phyloP scores from a whole-genome alignment of 1,139 yeast species.

The Sugiyamaella neomexicana region DNA sequence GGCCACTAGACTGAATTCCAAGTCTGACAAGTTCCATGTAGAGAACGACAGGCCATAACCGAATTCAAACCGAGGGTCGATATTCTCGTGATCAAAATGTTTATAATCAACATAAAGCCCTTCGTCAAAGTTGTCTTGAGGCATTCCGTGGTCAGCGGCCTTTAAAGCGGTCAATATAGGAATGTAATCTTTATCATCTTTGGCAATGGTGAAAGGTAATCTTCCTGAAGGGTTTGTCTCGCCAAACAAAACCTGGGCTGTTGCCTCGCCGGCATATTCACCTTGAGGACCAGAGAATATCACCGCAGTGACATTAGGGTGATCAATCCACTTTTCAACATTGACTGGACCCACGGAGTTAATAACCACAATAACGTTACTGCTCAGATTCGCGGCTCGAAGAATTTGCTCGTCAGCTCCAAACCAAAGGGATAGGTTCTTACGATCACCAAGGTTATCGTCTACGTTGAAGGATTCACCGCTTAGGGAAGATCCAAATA shows the following conservation, averaged over 20 bases:
- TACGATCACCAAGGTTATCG: slow-evolving; percentile 56
- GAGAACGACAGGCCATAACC: slow-evolving; percentile 64
- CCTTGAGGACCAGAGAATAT: slow-evolving; percentile 61
- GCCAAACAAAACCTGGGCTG: slow-evolving; percentile 56
- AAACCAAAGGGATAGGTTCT: slow-evolving; percentile 58
- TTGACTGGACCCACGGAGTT: slow-evolving; percentile 61
- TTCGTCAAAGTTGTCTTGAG: slow-evolving; percentile 46
- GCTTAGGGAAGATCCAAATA: slow-evolving; percentile 46
- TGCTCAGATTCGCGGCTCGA: slow-evolving; percentile 50
- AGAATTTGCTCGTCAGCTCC: slow-evolving; percentile 58
- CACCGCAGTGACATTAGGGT: slow-evolving; percentile 59
- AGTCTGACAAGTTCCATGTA: slow-evolving; percentile 45
- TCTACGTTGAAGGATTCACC: slow-evolving; percentile 63
- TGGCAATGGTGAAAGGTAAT: slow-evolving; percentile 63
- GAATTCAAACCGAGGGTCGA: slow-evolving; percentile 59
- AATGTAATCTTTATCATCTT: slow-evolving; percentile 54
- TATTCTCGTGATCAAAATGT: slow-evolving; percentile 56
- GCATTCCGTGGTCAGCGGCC: slow-evolving; percentile 35
- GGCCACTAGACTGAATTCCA: slow-evolving; percentile 40
- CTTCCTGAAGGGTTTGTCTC: slow-evolving; percentile 61
- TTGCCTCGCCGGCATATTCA: slow-evolving; percentile 51
- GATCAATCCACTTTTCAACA: slow-evolving; percentile 59
- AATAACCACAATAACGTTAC: slow-evolving; percentile 58
- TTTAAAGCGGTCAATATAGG: slow-evolving; percentile 44
- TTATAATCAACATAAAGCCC: slow-evolving; percentile 48